Percentiles rank a stretch among this genome's conserved stretches.
These are phyloP conservation scores for Stephanodiscus triporus DNA, from an alignment of 108 stramenopile genomes.

Conservation along the genomic window DNA sequence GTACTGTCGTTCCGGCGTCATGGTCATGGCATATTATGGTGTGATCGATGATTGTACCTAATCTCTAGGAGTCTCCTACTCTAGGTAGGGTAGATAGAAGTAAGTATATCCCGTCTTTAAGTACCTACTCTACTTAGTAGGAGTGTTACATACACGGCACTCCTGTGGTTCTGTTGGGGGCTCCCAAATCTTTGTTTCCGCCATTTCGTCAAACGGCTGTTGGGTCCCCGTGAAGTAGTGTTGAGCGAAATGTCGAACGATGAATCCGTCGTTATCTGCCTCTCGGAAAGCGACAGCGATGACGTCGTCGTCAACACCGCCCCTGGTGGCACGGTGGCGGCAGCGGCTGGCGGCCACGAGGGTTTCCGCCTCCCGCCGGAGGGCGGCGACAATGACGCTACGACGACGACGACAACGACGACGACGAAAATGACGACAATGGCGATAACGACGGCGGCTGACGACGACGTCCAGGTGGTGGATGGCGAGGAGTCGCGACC, in stretches of 20 bases:
- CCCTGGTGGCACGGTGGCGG: background rate
- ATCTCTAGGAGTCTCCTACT: too few species aligned
- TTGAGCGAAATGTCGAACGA: background rate
- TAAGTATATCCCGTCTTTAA: too few species aligned
- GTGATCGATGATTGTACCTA: too few species aligned
- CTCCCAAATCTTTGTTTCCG: too few species aligned
- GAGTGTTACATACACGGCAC: too few species aligned
- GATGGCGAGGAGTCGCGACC: background rate
- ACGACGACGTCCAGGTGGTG: conserved; percentile 18
- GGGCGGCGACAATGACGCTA: background rate
- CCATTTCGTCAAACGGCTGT: too few species aligned
- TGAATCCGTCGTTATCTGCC: background rate
- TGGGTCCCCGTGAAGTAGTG: too few species aligned
- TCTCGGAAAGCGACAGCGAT: conserved; percentile 4
- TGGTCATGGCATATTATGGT: too few species aligned
- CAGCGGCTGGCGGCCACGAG: background rate
- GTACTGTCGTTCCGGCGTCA: background rate
- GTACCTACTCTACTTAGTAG: too few species aligned
- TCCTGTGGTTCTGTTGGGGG: too few species aligned
- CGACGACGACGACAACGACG: conserved; percentile 2
- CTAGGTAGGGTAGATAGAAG: too few species aligned
- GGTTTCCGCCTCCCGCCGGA: background rate
- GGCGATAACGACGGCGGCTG: conserved; percentile 15
- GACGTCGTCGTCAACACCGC: conserved; percentile 3
- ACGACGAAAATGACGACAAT: background rate